Base-by-base conservation (phyloP, 2,329 filamentous ascomycete species). In the Aquanectria penicillioides region DNA sequence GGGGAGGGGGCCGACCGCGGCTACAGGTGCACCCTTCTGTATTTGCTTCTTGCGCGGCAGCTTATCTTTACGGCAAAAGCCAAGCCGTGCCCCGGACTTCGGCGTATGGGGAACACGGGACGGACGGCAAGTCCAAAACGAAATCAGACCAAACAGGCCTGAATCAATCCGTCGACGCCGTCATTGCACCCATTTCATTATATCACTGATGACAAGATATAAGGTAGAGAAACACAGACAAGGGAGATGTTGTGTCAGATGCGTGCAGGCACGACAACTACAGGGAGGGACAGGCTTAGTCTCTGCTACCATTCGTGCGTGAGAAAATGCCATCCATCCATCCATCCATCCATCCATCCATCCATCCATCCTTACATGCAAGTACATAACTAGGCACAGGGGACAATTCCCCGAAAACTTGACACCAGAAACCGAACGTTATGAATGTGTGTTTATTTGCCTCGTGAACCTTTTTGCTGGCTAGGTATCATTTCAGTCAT, bases 11-110 rank as follows among this genome's bases (percentile, higher is more conserved):
- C 33, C 33, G 41, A 33, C 41, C 25, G 26, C 26, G 43, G 41
- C 51, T 37, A 17, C 36, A 50, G 15, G 25, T n/a, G 31, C 38
- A 36, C 38, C 38, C 40, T 59, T 55, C 65, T 37, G 46, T 38
- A 37, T 22, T 68, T 68, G 62, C 64, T 69, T 68, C 60, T 67
- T 63, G 54, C 59, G 62, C 66, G 64, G 58, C 59, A 44, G 64
- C 51, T 67, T 54, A 57, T 59, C 29, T 44, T 22, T 55, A 49
- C 62, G 59, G 37, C 52, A 56, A 64, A 29, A 46, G 41, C 28
- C 25, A 49, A 52, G 49, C 22, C 55, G 25, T 38, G 47, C 54
- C 54, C 54, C 54, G 15, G 54, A 57, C 40, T 57, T 37, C 28
- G 33, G 36, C 26, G n/a, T 22, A 34, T 22, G 40, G 54, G 53